phyloP scores from a whole-genome alignment of 192 early-diverging fungal genomes.

The Chytriomyces sp. region DNA sequence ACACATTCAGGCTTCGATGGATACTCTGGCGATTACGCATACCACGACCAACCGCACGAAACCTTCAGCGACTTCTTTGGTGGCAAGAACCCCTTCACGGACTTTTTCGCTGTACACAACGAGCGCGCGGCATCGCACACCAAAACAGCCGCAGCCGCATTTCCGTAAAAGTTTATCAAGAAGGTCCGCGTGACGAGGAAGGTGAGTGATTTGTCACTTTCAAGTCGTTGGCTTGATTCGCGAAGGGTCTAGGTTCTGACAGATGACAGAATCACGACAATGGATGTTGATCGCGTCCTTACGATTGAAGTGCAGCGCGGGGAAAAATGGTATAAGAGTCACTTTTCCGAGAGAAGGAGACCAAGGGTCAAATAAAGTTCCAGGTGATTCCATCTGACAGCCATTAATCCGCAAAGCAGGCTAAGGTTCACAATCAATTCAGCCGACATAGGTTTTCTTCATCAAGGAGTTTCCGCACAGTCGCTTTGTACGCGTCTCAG shows the following conservation, averaged over 20 bases:
- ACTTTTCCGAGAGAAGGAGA: slow-evolving; percentile 58
- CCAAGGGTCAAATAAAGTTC: slow-evolving; percentile 58
- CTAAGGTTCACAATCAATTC: background rate
- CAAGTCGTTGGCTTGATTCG: too few relatives aligned
- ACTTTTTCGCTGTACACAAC: slow-evolving; percentile 32
- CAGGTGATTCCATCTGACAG: slow-evolving; percentile 23
- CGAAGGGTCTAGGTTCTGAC: slow-evolving; percentile 54
- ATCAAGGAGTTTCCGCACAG: slow-evolving; percentile 49
- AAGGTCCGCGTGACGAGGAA: slow-evolving; percentile 54
- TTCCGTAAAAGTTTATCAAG: slow-evolving; percentile 52
- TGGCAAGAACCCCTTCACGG: slow-evolving; percentile 56
- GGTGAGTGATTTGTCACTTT: slow-evolving; percentile 24
- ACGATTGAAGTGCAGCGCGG: slow-evolving; percentile 55
- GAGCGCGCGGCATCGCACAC: slow-evolving; percentile 16
- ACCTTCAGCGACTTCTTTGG: slow-evolving; percentile 58
- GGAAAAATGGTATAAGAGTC: slow-evolving; percentile 53
- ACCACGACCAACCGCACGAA: slow-evolving; percentile 52
- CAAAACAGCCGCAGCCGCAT: background rate
- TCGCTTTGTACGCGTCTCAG: slow-evolving; percentile 45
- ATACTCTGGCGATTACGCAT: slow-evolving; percentile 52
- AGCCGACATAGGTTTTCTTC: slow-evolving; percentile 20
- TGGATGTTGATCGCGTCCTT: slow-evolving; percentile 42
- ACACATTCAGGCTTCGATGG: slow-evolving; percentile 55
- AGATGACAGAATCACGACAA: slow-evolving; percentile 57
- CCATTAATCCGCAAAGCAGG: background rate